Evolutionary conservation across 129 eudicot genomes (phyloP).

Genomic region (Tanacetum coccineum): DNA sequence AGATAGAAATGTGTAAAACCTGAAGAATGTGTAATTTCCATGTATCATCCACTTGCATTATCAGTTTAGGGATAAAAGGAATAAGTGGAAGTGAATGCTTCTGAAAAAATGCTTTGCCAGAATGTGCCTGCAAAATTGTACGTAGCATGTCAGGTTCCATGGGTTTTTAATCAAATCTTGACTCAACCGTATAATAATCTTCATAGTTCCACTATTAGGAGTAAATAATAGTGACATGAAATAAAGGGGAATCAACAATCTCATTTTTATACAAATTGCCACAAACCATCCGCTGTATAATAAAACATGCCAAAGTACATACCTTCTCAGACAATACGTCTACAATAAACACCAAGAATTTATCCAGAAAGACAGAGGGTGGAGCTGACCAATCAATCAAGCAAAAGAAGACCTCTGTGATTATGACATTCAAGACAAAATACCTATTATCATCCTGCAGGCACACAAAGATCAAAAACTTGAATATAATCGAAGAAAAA

Average conservation of each 20-base stretch:
- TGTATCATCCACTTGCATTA: slow-evolving; percentile 43
- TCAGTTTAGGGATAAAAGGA: slow-evolving; percentile 62
- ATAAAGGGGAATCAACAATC: neutral
- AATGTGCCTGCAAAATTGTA: slow-evolving; percentile 48
- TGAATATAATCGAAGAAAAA: neutral
- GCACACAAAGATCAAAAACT: slow-evolving; percentile 7
- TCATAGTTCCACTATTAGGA: neutral
- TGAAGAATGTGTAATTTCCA: slow-evolving; percentile 73
- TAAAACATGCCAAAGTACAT: slow-evolving; percentile 7
- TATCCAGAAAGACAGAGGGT: slow-evolving; percentile 51
- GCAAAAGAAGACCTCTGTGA: slow-evolving; percentile 60
- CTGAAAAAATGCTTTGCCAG: slow-evolving; percentile 48
- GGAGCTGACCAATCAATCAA: slow-evolving; percentile 44
- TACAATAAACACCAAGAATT: slow-evolving; percentile 64
- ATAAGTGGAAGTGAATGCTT: slow-evolving; percentile 68
- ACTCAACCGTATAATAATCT: neutral
- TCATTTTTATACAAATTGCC: neutral
- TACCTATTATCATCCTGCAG: slow-evolving; percentile 72
- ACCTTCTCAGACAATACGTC: slow-evolving; percentile 58
- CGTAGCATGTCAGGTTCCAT: slow-evolving; percentile 7
- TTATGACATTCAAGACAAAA: slow-evolving; percentile 53
- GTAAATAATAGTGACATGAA: neutral
- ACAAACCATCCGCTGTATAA: slow-evolving; percentile 7
- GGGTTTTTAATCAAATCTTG: neutral
- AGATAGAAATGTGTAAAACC: slow-evolving; percentile 38